phyloP scores from a whole-genome alignment of 2,329 filamentous ascomycete species.

The Aspergillus felis region DNA sequence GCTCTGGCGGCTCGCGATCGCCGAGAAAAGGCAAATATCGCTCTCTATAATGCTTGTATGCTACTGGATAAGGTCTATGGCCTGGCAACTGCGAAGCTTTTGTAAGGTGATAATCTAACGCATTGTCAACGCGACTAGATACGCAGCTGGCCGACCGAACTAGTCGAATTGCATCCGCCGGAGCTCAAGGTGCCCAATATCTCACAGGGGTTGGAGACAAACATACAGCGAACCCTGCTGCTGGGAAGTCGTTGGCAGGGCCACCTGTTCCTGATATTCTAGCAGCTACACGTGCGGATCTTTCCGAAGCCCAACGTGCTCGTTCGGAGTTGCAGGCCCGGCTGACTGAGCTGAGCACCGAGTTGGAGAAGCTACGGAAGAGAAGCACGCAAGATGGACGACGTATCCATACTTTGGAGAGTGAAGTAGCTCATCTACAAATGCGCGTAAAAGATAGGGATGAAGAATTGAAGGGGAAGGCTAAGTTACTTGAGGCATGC shows the following conservation, averaged over 20 bases:
- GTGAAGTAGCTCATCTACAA: slow-evolving; percentile 59
- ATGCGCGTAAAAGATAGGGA: slow-evolving; percentile 73
- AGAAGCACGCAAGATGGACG: slow-evolving; percentile 58
- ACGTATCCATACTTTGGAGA: slow-evolving; percentile 59
- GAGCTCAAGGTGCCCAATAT: slow-evolving; percentile 16
- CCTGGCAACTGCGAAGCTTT: neutral
- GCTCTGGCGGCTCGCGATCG: slow-evolving; percentile 69
- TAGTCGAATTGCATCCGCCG: slow-evolving; percentile 47
- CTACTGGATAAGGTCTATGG: neutral
- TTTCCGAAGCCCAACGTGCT: slow-evolving; percentile 72
- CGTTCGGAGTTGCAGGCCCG: slow-evolving; percentile 64
- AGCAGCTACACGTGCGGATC: slow-evolving; percentile 55
- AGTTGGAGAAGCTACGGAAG: slow-evolving; percentile 61
- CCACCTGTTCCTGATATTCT: slow-evolving; percentile 31
- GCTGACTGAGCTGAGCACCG: slow-evolving; percentile 58
- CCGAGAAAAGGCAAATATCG: slow-evolving; percentile 60
- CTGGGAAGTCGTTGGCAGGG: slow-evolving; percentile 23
- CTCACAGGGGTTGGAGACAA: slow-evolving; percentile 18
- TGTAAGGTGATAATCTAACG: slow-evolving; percentile 19
- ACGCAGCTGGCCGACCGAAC: slow-evolving; percentile 65
- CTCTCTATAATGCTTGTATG: slow-evolving; percentile 75
- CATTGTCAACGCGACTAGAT: slow-evolving; percentile 42
- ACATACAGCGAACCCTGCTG: slow-evolving; percentile 23
- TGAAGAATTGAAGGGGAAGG: slow-evolving; percentile 80
- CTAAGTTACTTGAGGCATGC: slow-evolving; percentile 69